Base-by-base conservation (phyloP, 345 rosid genomes). In the Eucalyptus paniculata region DNA sequence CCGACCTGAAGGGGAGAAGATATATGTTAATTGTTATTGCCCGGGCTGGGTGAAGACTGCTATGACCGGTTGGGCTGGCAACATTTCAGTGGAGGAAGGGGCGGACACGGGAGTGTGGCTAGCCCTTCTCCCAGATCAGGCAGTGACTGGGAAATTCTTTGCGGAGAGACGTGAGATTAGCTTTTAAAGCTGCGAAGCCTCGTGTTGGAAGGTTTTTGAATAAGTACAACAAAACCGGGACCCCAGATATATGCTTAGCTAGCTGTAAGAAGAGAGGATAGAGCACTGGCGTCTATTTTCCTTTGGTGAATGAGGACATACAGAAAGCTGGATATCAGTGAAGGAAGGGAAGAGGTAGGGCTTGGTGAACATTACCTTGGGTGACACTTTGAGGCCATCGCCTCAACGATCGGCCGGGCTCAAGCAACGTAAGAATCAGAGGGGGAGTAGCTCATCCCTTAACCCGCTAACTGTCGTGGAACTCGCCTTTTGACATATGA, bases 1-100 rank as follows among this genome's bases (percentile, higher is more conserved):
- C 86, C 95, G 96, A 69, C 95, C 96, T 11, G 98, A 96, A 42
- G 99, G 96, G 56, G 87, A 94, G 91, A 96, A 96, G 93, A 96
- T 98, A 86, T 94, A 92, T 87, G 92, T 95, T 87, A 98, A 98
- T 89, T 96, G 98, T 88, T 98, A 94, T 93, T 98, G 99, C 90
- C 99, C 99, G 1, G 99, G 99, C 77, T 96, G 97, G 99, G 99
- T 96, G 23, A 98, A 95, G 93, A 98, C 99, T n/a, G 98, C 99
- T 2, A 94, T 98, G 98, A 97, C 99, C 1, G 96, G 98, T 69
- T 98, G 98, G 97, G 95, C 98, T 9, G 99, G 99, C n/a, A 96
- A 94, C 90, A 18, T 96, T 65, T 93, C 99, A 42, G 93, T 95
- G 15, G 99, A 94, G 91, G 94, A 94, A 42, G 99, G 95, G 44